Evolutionary conservation across 768 basidiomycete genomes (phyloP), one percentile per base, ranked within the genome.

Genomic region (Tephrocybe rancida): DNA sequence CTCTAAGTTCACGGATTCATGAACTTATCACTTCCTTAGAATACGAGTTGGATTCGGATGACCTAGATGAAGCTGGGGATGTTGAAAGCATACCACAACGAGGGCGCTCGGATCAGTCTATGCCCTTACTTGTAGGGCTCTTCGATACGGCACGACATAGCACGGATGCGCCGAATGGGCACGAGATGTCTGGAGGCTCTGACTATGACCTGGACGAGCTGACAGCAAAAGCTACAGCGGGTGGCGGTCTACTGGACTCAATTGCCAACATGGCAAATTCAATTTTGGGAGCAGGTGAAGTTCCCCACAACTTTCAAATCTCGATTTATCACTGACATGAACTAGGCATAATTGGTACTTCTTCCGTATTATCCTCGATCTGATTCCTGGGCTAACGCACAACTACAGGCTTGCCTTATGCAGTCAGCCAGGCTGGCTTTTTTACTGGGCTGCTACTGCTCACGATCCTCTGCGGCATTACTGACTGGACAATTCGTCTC

Each of bases 401-500:
- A 27, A 52, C 38, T 22, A 19, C 51, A 93, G 94, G 95, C 44
- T 74, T 99, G 10, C 97, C 97, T 1, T 98, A 98, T 66, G 95
- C 97, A 32, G 73, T 98, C 46, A 84, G 88, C 59, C 92, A 96
- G 76, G 95, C 97, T 27, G 97, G 97, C 1, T 95, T 99, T 72
- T 80, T 97, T 61, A 84, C 83, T 0, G 97, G 97, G 11, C 71
- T 97, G 19, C 24, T 89, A n/a, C 80, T 99, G 1, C 80, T 99
- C 22, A 74, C 95, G 25, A 68, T 86, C 0, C 75, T 99, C 9
- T 95, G 90, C 47, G 79, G 70, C 18, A 81, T 97, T 35, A 98
- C 97, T n/a, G 91, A 92, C 70, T 97, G 95, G 95, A 99, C 97
- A 3, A 97, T 99, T 50, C 87, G 95, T 16, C 84, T 99, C 26